These are phyloP conservation scores for Calonectria montana DNA, from an alignment of 2,329 filamentous ascomycete species.

Conservation along the genomic window DNA sequence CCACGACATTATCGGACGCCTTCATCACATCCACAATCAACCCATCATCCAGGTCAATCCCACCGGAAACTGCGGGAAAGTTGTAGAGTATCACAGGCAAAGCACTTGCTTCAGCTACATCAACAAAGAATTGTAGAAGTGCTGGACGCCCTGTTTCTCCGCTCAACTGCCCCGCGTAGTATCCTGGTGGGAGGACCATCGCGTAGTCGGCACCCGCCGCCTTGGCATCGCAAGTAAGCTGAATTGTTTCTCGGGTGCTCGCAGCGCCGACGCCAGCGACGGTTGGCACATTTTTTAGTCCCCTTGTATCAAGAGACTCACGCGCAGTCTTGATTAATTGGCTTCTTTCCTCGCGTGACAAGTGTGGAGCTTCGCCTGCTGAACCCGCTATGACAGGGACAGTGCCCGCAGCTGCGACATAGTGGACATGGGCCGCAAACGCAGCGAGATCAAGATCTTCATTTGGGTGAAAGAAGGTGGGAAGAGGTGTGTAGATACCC, in stretches of 20 bases:
- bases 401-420: background rate
- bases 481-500: background rate
- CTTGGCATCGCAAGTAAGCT: background rate
- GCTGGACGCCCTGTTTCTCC: background rate
- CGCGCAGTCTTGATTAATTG: background rate
- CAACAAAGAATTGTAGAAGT: background rate
- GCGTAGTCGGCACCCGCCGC: background rate
- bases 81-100: background rate
- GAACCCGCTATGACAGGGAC: background rate
- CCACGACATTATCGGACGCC: background rate
- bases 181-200: background rate
- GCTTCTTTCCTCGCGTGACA: background rate
- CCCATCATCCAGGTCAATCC: background rate
- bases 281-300: background rate
- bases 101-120: background rate
- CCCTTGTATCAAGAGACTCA: background rate
- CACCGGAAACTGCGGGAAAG: background rate
- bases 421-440: background rate
- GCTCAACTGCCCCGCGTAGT: constrained; percentile 1
- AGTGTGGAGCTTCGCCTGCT: background rate
- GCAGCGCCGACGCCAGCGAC: background rate
- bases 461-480: background rate
- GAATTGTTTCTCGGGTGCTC: background rate
- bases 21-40: background rate
- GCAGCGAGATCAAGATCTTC: background rate